A percentile compares a stretch with the other conserved stretches of the same genome.
phyloP scores from a whole-genome alignment of 164 flowering plant genomes.

The Magnolia sinica region DNA sequence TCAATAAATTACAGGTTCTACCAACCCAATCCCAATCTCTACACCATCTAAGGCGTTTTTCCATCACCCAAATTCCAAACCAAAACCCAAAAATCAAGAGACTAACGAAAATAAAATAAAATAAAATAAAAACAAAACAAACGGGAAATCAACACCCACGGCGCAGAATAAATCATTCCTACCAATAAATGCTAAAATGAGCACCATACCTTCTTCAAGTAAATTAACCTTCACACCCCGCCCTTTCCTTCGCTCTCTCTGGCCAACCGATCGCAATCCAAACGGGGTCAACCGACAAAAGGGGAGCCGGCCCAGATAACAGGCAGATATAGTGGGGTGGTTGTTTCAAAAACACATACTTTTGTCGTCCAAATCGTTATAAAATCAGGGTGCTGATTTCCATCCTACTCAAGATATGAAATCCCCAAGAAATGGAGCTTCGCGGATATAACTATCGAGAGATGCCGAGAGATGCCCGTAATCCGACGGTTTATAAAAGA shows the following conservation, averaged over 20 bases:
- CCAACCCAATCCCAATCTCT: background rate
- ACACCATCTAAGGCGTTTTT: too few relatives aligned
- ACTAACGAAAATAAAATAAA: too few relatives aligned
- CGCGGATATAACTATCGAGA: too few relatives aligned
- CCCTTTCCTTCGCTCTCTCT: background rate
- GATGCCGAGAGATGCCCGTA: too few relatives aligned
- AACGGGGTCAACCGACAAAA: slow-evolving; percentile 10
- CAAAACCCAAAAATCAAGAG: background rate
- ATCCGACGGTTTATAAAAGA: too few relatives aligned
- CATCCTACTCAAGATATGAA: too few relatives aligned
- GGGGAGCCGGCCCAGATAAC: slow-evolving; percentile 2
- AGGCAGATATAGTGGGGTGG: slow-evolving; percentile 9
- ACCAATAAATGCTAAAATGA: background rate
- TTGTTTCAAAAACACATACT: too few relatives aligned
- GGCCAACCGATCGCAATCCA: background rate
- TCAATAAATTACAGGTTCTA: background rate
- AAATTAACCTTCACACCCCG: background rate
- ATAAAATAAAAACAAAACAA: too few relatives aligned
- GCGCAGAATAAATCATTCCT: background rate
- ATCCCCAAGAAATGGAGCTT: too few relatives aligned
- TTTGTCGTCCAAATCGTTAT: too few relatives aligned
- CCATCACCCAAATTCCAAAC: background rate
- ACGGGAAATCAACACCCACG: background rate
- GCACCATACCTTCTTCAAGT: background rate
- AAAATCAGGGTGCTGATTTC: too few relatives aligned